Evolutionary conservation across 2,329 filamentous ascomycete species (phyloP).

Genomic region (Pyricularia grisea): DNA sequence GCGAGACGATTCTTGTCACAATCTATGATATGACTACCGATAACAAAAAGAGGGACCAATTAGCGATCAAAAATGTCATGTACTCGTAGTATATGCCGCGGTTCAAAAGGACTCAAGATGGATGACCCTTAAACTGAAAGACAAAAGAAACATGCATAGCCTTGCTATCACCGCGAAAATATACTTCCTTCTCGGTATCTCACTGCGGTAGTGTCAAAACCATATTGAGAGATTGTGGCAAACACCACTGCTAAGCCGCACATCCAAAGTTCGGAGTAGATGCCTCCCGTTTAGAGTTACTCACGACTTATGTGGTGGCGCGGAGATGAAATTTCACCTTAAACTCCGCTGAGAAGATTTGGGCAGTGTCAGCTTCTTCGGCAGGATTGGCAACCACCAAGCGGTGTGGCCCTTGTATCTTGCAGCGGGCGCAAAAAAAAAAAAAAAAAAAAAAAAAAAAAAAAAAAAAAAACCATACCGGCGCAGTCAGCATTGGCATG

Average conservation of each 20-base stretch:
- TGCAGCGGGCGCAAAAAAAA: not conserved
- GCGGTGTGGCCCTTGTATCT: not conserved
- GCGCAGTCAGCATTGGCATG: not conserved
- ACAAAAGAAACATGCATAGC: not conserved
- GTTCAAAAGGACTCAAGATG: not conserved
- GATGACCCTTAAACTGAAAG: not conserved
- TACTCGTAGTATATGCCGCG: not conserved
- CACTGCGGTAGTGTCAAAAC: not conserved
- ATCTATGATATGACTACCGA: not conserved
- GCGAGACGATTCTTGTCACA: not conserved
- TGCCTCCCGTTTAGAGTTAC: not conserved
- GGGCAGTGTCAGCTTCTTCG: not conserved
- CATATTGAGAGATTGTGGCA: not conserved
- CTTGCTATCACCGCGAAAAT: not conserved
- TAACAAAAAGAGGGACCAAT: not conserved
- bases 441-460: not conserved
- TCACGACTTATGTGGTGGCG: not conserved
- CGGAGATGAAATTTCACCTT: not conserved
- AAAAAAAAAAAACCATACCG: not conserved
- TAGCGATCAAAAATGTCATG: not conserved
- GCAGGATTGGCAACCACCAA: not conserved
- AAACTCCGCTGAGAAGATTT: not conserved
- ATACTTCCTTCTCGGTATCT: not conserved
- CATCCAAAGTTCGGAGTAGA: not conserved
- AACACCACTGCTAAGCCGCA: not conserved